Evolutionary conservation across 192 early-diverging fungal species (phyloP).

Genomic region (Coemansia sp.): DNA sequence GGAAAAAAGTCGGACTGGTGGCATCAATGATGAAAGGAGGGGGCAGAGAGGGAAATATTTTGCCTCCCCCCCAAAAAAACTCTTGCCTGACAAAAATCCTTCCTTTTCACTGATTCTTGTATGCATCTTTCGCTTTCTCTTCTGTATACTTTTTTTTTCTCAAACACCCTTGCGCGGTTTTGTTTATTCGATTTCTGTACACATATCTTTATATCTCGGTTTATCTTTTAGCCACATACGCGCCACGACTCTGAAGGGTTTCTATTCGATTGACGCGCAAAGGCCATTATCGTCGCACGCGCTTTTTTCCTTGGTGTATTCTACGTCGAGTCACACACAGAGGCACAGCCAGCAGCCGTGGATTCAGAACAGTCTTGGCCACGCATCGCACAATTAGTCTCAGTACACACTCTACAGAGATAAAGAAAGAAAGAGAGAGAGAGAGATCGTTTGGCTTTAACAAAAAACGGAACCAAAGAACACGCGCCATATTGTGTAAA

Average conservation of each 20-base stretch:
- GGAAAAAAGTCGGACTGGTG: background rate
- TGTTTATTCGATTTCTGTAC: background rate
- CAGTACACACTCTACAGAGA: background rate
- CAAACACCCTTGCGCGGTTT: background rate
- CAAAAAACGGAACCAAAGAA: background rate
- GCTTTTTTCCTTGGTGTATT: background rate
- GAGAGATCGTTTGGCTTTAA: background rate
- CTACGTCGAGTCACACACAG: background rate
- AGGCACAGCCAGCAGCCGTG: background rate
- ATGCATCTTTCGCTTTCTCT: constrained; percentile 5
- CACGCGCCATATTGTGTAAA: background rate
- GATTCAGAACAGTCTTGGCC: background rate
- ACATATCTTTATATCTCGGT: background rate
- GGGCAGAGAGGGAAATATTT: background rate
- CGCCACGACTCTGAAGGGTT: background rate
- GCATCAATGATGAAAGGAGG: background rate
- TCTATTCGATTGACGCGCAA: background rate
- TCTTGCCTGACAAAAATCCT: background rate
- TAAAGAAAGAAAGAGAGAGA: background rate
- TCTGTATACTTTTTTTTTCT: constrained; percentile 5
- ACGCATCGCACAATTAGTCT: too few species aligned
- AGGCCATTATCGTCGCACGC: background rate
- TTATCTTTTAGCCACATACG: background rate
- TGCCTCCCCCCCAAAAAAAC: constrained; percentile 4
- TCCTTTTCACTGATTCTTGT: background rate